Conservation (phyloP, 306 rosid species). For the Macrotyloma uniflorum region DNA sequence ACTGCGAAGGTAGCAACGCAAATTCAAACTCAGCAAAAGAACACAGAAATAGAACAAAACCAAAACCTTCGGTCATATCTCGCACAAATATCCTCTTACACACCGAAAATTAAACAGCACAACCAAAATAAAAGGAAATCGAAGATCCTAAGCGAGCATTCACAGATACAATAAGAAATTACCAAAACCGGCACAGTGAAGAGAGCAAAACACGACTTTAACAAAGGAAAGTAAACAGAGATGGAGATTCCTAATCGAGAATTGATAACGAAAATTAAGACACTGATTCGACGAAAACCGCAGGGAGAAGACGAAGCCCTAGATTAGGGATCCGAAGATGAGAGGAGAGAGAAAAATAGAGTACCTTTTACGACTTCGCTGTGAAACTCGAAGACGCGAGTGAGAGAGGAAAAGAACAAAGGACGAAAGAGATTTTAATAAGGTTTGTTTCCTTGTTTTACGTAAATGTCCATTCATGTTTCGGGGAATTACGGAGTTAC, state of each 20-base stretch:
- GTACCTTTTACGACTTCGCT: constrained; percentile 58
- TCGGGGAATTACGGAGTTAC: constrained; percentile 34
- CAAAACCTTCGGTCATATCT: background rate
- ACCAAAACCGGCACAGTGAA: constrained; percentile 7
- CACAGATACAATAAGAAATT: background rate
- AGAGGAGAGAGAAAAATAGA: constrained; percentile 22
- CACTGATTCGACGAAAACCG: constrained; percentile 11
- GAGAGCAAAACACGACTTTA: constrained; percentile 18
- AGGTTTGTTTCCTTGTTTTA: background rate
- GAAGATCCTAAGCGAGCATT: constrained; percentile 44
- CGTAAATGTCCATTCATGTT: constrained; percentile 37
- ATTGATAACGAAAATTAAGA: constrained; percentile 25
- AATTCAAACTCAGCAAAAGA: background rate
- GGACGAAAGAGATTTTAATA: background rate
- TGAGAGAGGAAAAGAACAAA: constrained; percentile 3
- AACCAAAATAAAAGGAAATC: constrained; percentile 1
- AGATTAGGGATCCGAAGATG: constrained; percentile 73
- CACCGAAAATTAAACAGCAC: constrained; percentile 31
- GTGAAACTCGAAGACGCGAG: constrained; percentile 57
- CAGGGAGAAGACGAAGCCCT: constrained; percentile 54
- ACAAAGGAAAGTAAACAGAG: background rate
- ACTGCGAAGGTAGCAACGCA: background rate
- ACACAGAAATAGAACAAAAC: constrained; percentile 1
- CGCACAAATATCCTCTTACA: background rate
- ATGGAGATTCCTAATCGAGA: constrained; percentile 7